These are phyloP conservation scores for Mikania micrantha DNA, from an alignment of 129 eudicot genomes.

Conservation along the genomic window DNA sequence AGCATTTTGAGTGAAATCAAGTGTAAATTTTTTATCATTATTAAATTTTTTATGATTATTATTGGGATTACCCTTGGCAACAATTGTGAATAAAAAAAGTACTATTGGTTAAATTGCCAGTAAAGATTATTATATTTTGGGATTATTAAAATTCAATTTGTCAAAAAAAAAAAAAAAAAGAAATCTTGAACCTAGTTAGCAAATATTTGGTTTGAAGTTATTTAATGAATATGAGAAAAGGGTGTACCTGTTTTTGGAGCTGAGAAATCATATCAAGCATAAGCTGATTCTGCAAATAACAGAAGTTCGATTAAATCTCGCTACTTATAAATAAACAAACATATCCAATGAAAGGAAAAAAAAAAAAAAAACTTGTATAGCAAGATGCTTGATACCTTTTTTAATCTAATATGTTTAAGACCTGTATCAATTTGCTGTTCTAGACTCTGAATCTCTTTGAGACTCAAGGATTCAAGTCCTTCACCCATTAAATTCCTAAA, in stretches of 20 bases:
- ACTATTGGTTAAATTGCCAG: too few species aligned
- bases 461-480: constrained; percentile 44
- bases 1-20: too few species aligned
- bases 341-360: too few species aligned
- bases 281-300: constrained; percentile 59
- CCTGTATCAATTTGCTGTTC: constrained; percentile 83
- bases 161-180: neutral
- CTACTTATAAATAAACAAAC: neutral
- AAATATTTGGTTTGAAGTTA: neutral
- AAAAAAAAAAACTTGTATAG: neutral
- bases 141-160: too few species aligned
- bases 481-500: constrained; percentile 81
- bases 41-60: too few species aligned
- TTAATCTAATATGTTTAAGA: constrained; percentile 58
- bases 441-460: constrained; percentile 67
- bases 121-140: too few species aligned
- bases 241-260: constrained; percentile 70
- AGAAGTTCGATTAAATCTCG: neutral
- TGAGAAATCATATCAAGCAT: constrained; percentile 74
- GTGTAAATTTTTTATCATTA: too few species aligned
- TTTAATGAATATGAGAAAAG: neutral
- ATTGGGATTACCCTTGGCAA: too few species aligned
- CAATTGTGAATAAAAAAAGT: too few species aligned
- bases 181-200: constrained; percentile 4
- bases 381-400: constrained; percentile 42